Evolutionary conservation across 129 eudicot species (phyloP), one percentile per base, ranked within the genome.

Genomic region (Erigeron canadensis): DNA sequence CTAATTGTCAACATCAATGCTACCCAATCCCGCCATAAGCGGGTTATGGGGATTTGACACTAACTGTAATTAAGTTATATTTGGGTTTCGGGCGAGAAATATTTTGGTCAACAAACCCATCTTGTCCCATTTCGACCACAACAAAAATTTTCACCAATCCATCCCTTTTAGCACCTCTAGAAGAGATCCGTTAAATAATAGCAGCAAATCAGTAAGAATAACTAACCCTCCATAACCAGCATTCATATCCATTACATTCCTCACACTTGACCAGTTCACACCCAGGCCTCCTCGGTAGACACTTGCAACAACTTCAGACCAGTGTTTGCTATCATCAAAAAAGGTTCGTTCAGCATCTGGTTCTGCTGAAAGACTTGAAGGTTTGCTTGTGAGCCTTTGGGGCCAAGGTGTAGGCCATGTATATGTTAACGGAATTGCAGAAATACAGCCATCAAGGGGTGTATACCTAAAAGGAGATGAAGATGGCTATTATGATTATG

Each of bases 181-280:
- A 7, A 69, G 62, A 39, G 46, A 60, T 23, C 39, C 2, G 5
- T 42, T 28, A 65, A 45, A 23, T 22, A 8, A 4, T 11, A 21
- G 15, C 12, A 17, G 6, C 19, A 68, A 60, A 59, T 62, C 21
- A 67, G 54, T 74, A 47, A 7, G 48, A 28, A 37, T 6, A 70
- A 71, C 84, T 79, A 77, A 94, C 99, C 99, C 99, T 88, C 99
- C 99, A 71, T 84, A 88, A 67, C 91, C 91, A 65, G 99, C 97
- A 81, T 83, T 95, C 99, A 95, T 95, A 71, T 95, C 99, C 97
- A 95, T 87, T 5, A 90, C 93, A 64, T 95, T 95, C 62, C 99
- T 82, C 68, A 90, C 89, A 9, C 68, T 84, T 22, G 94, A 80
- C 99, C 97, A 95, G 62, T 88, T 83, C 63, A 95, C 81, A 55